These are phyloP conservation scores for Diphasiastrum complanatum DNA, from an alignment of 83 land plant species.

Conservation along the genomic window DNA sequence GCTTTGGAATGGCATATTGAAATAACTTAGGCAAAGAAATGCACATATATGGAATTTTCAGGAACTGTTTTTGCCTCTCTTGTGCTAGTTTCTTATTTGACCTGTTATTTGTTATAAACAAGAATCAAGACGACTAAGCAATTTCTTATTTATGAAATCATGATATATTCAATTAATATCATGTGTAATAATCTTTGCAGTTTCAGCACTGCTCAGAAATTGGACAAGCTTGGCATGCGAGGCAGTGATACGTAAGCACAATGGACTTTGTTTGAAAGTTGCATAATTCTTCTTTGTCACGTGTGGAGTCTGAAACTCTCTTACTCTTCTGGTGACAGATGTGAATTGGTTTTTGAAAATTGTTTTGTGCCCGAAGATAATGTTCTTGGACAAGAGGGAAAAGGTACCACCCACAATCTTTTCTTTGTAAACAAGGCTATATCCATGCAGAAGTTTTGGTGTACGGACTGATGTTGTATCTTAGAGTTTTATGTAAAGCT, in stretches of 20 bases:
- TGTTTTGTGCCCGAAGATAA: slow-evolving; percentile 96
- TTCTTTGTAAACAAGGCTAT: neutral
- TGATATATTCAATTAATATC: no score
- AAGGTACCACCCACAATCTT: slow-evolving; percentile 42
- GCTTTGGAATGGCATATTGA: no score
- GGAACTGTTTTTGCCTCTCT: no score
- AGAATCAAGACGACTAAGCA: no score
- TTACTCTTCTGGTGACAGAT: slow-evolving; percentile 39
- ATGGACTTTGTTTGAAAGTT: neutral
- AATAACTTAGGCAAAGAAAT: no score
- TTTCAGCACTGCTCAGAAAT: slow-evolving; percentile 97
- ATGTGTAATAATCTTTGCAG: slow-evolving; percentile 46
- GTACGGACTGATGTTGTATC: no score
- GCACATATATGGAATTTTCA: no score
- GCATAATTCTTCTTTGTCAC: neutral
- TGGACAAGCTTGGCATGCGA: slow-evolving; percentile 99
- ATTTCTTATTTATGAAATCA: neutral
- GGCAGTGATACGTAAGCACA: slow-evolving; percentile 96
- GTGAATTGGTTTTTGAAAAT: slow-evolving; percentile 97
- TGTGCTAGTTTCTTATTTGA: no score
- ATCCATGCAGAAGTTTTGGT: no score
- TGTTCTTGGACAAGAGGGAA: slow-evolving; percentile 93
- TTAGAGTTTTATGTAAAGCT: neutral
- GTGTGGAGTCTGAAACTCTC: neutral
- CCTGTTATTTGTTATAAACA: slow-evolving; percentile 1